These are phyloP conservation scores for Agapanthus africanus DNA, from an alignment of 106 monocot genomes.

Conservation along the genomic window DNA sequence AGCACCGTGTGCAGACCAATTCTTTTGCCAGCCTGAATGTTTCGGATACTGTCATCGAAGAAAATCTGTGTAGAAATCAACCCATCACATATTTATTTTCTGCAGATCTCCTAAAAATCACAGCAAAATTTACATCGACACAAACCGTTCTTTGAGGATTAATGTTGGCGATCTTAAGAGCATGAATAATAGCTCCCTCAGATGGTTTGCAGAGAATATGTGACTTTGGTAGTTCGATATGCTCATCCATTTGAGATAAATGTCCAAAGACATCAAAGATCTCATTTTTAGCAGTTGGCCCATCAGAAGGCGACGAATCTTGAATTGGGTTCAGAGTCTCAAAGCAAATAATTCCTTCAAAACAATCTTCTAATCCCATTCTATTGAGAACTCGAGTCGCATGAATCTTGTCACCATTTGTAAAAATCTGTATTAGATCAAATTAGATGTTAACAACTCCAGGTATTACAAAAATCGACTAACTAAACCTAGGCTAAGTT, in stretches of 20 bases:
- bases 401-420: slow-evolving; percentile 56
- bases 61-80: slow-evolving; percentile 91
- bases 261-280: slow-evolving; percentile 32
- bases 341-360: slow-evolving; percentile 65
- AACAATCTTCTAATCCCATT: slow-evolving; percentile 58
- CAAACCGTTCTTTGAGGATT: slow-evolving; percentile 63
- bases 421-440: slow-evolving; percentile 64
- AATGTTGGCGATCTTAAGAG: slow-evolving; percentile 66
- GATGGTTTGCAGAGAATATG: slow-evolving; percentile 80
- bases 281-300: neutral
- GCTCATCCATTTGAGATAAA: slow-evolving; percentile 5
- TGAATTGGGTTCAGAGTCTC: slow-evolving; percentile 45
- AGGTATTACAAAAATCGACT: no score
- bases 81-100: no score
- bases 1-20: slow-evolving; percentile 85
- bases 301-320: neutral
- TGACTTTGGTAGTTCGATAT: slow-evolving; percentile 44
- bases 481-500: no score
- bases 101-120: no score
- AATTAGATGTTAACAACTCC: no score
- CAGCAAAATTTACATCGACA: no score
- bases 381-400: slow-evolving; percentile 27
- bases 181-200: slow-evolving; percentile 50
- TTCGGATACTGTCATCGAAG: slow-evolving; percentile 87
- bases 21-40: slow-evolving; percentile 62